Percentiles rank a stretch among this genome's conserved stretches.
phyloP scores from a whole-genome alignment of 1,284 basidiomycete species.

The Trichosporon asahii region DNA sequence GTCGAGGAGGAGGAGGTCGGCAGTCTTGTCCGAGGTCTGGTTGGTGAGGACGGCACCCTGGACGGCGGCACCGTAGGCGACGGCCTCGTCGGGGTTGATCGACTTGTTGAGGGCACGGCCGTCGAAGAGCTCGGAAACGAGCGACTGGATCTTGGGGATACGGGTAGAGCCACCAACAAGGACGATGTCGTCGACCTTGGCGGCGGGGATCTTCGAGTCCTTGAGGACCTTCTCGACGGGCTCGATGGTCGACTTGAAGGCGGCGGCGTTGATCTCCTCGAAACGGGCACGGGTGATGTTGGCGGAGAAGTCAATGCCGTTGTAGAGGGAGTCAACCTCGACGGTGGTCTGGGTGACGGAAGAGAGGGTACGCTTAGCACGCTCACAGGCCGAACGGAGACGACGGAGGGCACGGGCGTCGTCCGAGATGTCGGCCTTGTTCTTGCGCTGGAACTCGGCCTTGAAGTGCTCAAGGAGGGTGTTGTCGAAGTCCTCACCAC shows the following conservation, averaged over 20 bases:
- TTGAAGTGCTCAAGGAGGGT: conserved; percentile 82
- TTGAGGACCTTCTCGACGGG: conserved; percentile 99
- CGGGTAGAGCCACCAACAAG: conserved; percentile 99
- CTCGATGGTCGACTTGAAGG: conserved; percentile 96
- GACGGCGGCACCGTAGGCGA: conserved; percentile 93
- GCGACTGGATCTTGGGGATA: conserved; percentile 98
- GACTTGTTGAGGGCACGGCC: conserved; percentile 98
- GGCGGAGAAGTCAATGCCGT: conserved; percentile 84
- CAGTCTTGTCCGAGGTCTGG: conserved; percentile 92
- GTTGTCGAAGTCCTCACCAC: conserved; percentile 99
- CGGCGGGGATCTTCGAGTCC: conserved; percentile 94
- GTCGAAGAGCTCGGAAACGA: conserved; percentile 97
- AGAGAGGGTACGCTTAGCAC: conserved; percentile 98
- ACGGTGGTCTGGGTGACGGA: conserved; percentile 97
- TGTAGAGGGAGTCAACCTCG: conserved; percentile 97
- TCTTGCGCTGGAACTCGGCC: conserved; percentile 67
- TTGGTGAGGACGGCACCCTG: conserved; percentile 95
- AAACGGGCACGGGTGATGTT: conserved; percentile 98
- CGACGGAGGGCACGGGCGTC: conserved; percentile 94
- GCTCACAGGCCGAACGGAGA: conserved; percentile 94
- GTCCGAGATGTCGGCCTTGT: conserved; percentile 84
- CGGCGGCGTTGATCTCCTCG: conserved; percentile 93
- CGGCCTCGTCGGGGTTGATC: conserved; percentile 94
- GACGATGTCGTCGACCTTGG: conserved; percentile 99
- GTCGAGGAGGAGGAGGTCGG: conserved; percentile 90